Evolutionary conservation across 2,329 filamentous ascomycete species (phyloP).

Genomic region (Aspergillus novofumigatus): DNA sequence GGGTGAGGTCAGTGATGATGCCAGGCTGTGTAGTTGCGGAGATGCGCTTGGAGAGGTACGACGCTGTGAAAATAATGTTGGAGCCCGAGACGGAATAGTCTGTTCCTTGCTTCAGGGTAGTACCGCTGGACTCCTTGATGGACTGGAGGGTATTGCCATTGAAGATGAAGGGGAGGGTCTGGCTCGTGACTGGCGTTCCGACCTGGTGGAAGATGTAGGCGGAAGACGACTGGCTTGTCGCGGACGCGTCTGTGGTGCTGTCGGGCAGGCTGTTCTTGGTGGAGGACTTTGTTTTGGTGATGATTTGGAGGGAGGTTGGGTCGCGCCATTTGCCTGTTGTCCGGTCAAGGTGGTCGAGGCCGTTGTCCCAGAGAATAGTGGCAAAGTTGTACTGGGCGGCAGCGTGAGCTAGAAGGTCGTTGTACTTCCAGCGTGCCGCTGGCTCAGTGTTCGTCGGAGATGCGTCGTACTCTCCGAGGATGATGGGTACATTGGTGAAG

Average conservation of each 20-base stretch:
- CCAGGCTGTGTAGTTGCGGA: slow-evolving; percentile 42
- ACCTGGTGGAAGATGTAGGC: slow-evolving; percentile 55
- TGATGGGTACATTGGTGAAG: slow-evolving; percentile 52
- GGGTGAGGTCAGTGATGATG: slow-evolving; percentile 48
- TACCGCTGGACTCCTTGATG: slow-evolving; percentile 37
- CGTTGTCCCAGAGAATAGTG: slow-evolving; percentile 58
- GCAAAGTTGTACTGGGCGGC: slow-evolving; percentile 49
- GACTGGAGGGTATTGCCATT: slow-evolving; percentile 52
- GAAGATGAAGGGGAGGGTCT: slow-evolving; percentile 48
- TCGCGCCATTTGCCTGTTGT: slow-evolving; percentile 49
- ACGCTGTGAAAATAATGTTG: slow-evolving; percentile 45
- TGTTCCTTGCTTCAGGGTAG: slow-evolving; percentile 29
- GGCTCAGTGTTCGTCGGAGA: slow-evolving; percentile 50
- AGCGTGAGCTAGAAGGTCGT: slow-evolving; percentile 50
- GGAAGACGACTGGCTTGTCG: slow-evolving; percentile 46
- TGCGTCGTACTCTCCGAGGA: slow-evolving; percentile 57
- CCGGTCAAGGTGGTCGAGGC: slow-evolving; percentile 53
- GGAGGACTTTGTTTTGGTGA: slow-evolving; percentile 43
- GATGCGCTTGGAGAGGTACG: slow-evolving; percentile 47
- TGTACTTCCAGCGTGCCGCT: slow-evolving; percentile 56
- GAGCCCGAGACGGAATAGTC: slow-evolving; percentile 49
- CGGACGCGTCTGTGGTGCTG: slow-evolving; percentile 47
- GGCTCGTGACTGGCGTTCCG: slow-evolving; percentile 41
- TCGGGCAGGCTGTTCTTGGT: slow-evolving; percentile 49
- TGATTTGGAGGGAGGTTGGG: slow-evolving; percentile 45